Base-by-base conservation (phyloP, 495 filamentous ascomycete genomes). In the Halenospora varia region DNA sequence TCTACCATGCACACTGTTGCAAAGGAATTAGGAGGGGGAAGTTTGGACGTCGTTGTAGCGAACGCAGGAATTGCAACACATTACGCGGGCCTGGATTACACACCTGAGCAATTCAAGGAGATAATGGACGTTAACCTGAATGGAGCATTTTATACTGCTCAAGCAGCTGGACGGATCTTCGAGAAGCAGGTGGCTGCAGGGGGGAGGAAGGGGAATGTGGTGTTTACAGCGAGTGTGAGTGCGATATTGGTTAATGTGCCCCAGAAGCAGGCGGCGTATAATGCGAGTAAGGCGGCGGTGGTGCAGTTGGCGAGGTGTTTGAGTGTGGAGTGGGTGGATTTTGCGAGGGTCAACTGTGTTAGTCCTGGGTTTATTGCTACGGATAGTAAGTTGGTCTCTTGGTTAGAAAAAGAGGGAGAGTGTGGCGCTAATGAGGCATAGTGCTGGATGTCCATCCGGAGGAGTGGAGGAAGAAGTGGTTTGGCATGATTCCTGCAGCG, bases 381-480 rank as follows among this genome's bases (percentile, higher is more conserved):
- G 8, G 90, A 95, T 45, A 45, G 42, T 45, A 20, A 45, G 42
- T n/a, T n/a, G n/a, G n/a, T n/a, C n/a, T n/a, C n/a, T n/a, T n/a
- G n/a, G n/a, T n/a, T n/a, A n/a, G n/a, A n/a, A n/a, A n/a, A n/a
- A n/a, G n/a, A n/a, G n/a, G n/a, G n/a, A n/a, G n/a, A n/a, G n/a
- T 17, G 8, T 17, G 6, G 4, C 18, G 6, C 42, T 15, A n/a
- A 20, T n/a, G 4, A 45, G 17, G n/a, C 42, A 45, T 17, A 53
- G 96, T 96, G 92, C 94, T 96, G 65, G 76, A 73, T 39, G 91
- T 88, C 2, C 69, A 96, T 66, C 92, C 96, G 2, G 19, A 45
- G 24, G 77, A 78, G 56, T 72, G 91, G 53, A 79, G 85, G 53
- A 76, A 75, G 45, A 84, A 84, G 41, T 94, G 96, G 52, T 76